phyloP scores from a whole-genome alignment of 768 basidiomycete species.

The Tricholoma sp. region DNA sequence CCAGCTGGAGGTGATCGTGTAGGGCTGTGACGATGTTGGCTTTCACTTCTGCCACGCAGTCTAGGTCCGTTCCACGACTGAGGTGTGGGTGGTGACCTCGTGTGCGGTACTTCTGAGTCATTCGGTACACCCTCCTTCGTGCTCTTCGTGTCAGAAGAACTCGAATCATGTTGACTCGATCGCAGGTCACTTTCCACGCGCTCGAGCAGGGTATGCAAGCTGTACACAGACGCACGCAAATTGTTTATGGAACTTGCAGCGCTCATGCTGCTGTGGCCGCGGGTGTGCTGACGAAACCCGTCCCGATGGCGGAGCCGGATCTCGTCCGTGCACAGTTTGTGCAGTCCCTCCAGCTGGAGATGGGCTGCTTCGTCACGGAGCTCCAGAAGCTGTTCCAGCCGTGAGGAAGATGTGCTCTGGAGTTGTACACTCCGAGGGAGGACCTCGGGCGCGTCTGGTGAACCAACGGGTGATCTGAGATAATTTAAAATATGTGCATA shows the following conservation, averaged over 20 bases:
- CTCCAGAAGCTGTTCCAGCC: conserved; percentile 65
- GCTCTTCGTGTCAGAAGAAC: conserved; percentile 15
- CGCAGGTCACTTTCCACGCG: conserved; percentile 33
- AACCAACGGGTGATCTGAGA: conserved; percentile 52
- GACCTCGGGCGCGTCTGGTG: conserved; percentile 40
- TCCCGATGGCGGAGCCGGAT: conserved; percentile 51
- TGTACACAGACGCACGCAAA: conserved; percentile 50
- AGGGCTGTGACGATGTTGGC: conserved; percentile 21
- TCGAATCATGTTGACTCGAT: conserved; percentile 13
- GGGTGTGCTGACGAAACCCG: conserved; percentile 33
- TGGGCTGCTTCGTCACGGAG: conserved; percentile 77
- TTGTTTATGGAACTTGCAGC: conserved; percentile 40
- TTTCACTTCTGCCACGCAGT: conserved; percentile 23
- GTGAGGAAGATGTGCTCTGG: conserved; percentile 35
- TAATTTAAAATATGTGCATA: conserved; percentile 70
- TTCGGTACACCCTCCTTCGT: conserved; percentile 9
- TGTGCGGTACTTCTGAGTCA: conserved; percentile 9
- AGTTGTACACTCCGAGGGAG: conserved; percentile 61
- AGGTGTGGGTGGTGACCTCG: conserved; percentile 36
- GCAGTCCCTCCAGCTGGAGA: conserved; percentile 63
- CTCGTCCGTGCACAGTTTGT: conserved; percentile 64
- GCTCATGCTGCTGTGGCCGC: conserved; percentile 34
- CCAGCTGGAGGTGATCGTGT: conserved; percentile 35
- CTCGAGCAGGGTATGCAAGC: conserved; percentile 58
- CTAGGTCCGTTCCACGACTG: conserved; percentile 36